A percentile compares a stretch with the other conserved stretches of the same genome.
Evolutionary conservation across 768 basidiomycete genomes (phyloP).

Genomic region (Hypholoma sublateritium): DNA sequence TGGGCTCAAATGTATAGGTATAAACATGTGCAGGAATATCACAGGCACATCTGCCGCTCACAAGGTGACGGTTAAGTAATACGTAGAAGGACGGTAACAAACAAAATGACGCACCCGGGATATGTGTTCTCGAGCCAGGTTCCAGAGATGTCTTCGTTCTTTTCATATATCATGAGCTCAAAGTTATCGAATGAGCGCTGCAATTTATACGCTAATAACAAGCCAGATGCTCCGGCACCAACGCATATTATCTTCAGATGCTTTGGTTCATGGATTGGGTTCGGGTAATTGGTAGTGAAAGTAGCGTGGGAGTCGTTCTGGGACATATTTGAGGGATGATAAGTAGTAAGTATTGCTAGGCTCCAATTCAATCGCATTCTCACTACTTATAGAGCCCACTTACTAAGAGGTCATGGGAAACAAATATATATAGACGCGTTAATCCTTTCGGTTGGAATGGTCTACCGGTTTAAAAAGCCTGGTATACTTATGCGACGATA

Average conservation of each 20-base stretch:
- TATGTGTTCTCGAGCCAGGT: slow-evolving; percentile 38
- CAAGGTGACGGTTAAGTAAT: background rate
- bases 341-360: too few species aligned
- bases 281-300: background rate
- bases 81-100: background rate
- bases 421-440: too few species aligned
- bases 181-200: slow-evolving; percentile 34
- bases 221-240: slow-evolving; percentile 35
- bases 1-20: slow-evolving; percentile 30
- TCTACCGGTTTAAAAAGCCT: too few species aligned
- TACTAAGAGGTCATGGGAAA: too few species aligned
- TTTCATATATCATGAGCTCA: slow-evolving; percentile 31
- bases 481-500: too few species aligned
- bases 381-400: too few species aligned
- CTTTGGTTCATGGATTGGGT: slow-evolving; percentile 27
- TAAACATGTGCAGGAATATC: slow-evolving; percentile 31
- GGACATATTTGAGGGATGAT: too few species aligned
- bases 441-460: too few species aligned
- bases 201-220: slow-evolving; percentile 31
- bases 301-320: too few species aligned
- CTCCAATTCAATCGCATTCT: too few species aligned
- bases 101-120: slow-evolving; percentile 25
- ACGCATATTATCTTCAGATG: slow-evolving; percentile 30
- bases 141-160: slow-evolving; percentile 29
- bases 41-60: slow-evolving; percentile 26